Evolutionary conservation across 2,329 filamentous ascomycete species (phyloP).

Genomic region (Paecilomyces sp.): DNA sequence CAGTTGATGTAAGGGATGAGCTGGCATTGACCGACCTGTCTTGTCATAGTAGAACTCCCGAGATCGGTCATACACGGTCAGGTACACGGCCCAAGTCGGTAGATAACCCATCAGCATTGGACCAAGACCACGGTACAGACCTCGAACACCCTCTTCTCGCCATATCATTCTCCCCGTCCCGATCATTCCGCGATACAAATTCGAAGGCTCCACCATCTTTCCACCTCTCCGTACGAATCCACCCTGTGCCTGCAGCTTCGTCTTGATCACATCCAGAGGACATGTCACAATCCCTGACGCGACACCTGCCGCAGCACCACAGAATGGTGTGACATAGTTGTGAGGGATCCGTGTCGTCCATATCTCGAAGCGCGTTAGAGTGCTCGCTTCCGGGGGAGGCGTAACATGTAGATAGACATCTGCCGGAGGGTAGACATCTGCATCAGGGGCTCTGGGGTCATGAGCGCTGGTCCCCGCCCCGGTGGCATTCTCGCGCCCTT

Average conservation of each 20-base stretch:
- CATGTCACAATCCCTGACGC: conserved; percentile 92
- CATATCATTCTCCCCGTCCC: conserved; percentile 84
- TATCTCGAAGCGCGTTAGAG: conserved; percentile 32
- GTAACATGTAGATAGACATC: conserved; percentile 18
- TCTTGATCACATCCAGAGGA: conserved; percentile 98
- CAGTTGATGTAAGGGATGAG: conserved; percentile 3
- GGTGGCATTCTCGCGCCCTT: conserved; percentile 35
- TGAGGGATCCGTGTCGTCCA: conserved; percentile 45
- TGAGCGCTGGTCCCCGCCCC: conserved; percentile 20
- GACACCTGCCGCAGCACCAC: conserved; percentile 82
- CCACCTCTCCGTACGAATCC: conserved; percentile 55
- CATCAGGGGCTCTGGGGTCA: conserved; percentile 3
- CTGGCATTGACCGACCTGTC: conserved; percentile 45
- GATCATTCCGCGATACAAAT: conserved; percentile 74
- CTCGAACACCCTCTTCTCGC: conserved; percentile 77
- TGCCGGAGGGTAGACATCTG: conserved; percentile 15
- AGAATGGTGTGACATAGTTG: conserved; percentile 66
- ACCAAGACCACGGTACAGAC: conserved; percentile 87
- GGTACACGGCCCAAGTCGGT: conserved; percentile 97
- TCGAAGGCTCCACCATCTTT: conserved; percentile 36
- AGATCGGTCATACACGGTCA: conserved; percentile 89
- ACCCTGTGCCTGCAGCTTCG: conserved; percentile 91
- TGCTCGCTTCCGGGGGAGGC: conserved; percentile 20
- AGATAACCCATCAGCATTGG: conserved; percentile 94
- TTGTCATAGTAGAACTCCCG: conserved; percentile 65